Percentiles rank a stretch among this genome's conserved stretches.
These are phyloP conservation scores for Nannochloropsis granulata DNA, from an alignment of 108 stramenopile genomes.

Conservation along the genomic window DNA sequence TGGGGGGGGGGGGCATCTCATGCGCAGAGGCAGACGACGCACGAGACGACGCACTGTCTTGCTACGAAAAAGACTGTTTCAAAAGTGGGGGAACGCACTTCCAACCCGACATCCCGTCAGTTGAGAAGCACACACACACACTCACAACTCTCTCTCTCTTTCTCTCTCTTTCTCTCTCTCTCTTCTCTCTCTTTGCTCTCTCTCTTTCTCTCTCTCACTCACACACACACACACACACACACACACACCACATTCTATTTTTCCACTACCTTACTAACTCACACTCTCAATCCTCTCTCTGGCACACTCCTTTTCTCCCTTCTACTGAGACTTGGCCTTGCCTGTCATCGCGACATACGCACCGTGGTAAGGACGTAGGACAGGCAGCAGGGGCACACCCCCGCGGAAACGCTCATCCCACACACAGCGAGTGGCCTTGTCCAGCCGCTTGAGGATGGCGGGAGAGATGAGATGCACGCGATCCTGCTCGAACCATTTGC, in stretches of 20 bases:
- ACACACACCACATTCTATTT: not conserved
- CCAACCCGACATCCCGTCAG: not conserved
- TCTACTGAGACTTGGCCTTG: not conserved
- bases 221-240: not conserved
- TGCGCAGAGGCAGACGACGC: no score
- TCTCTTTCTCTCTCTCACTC: not conserved
- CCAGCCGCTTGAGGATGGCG: not conserved
- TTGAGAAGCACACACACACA: not conserved
- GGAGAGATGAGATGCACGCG: not conserved
- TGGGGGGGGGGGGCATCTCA: no score
- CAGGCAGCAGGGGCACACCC: constrained; percentile 22
- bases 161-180: not conserved
- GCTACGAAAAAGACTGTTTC: no score
- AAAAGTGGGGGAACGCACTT: not conserved
- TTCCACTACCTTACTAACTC: not conserved
- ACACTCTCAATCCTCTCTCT: not conserved
- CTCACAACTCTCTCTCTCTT: not conserved
- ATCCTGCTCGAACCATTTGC: constrained; percentile 22
- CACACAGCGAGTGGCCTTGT: not conserved
- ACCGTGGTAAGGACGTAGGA: constrained; percentile 18
- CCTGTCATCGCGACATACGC: not conserved
- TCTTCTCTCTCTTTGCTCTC: not conserved
- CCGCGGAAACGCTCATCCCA: constrained; percentile 10
- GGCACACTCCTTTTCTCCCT: not conserved
- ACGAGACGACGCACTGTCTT: not conserved